A percentile compares a stretch with the other conserved stretches of the same genome.
phyloP scores from a whole-genome alignment of 1,284 basidiomycete species.

The Bondarzewia mesenterica region DNA sequence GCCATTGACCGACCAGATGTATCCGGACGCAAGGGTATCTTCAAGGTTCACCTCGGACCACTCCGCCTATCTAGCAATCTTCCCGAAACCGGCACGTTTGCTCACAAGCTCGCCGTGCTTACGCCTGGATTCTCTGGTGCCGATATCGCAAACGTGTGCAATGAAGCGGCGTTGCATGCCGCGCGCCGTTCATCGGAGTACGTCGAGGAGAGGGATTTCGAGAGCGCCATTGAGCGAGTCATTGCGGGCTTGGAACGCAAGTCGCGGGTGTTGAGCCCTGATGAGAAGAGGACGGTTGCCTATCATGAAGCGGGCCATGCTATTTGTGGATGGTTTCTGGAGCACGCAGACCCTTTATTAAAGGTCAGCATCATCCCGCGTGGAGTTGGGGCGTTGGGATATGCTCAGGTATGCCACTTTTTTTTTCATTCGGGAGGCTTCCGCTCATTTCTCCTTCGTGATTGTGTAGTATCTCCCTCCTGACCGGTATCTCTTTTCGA shows the following conservation, averaged over 20 bases:
- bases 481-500: slow-evolving; percentile 93
- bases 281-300: slow-evolving; percentile 98
- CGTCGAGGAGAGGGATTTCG: slow-evolving; percentile 86
- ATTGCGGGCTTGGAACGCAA: slow-evolving; percentile 97
- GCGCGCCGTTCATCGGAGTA: slow-evolving; percentile 78
- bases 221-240: slow-evolving; percentile 96
- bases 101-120: slow-evolving; percentile 90
- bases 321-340: slow-evolving; percentile 96
- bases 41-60: slow-evolving; percentile 87
- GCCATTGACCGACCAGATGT: slow-evolving; percentile 95
- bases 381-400: slow-evolving; percentile 92
- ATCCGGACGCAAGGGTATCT: slow-evolving; percentile 89
- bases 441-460: slow-evolving; percentile 2
- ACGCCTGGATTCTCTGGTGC: slow-evolving; percentile 98
- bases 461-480: slow-evolving; percentile 79
- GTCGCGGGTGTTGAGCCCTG: slow-evolving; percentile 84
- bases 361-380: slow-evolving; percentile 99
- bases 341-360: slow-evolving; percentile 93
- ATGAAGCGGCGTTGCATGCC: slow-evolving; percentile 94
- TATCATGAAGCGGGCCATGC: slow-evolving; percentile 99
- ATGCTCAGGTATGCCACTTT: slow-evolving; percentile 68
- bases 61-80: slow-evolving; percentile 63
- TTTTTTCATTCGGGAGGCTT: background rate
- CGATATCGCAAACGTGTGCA: slow-evolving; percentile 98
- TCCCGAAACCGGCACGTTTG: slow-evolving; percentile 53